Evolutionary conservation across 2,329 filamentous ascomycete species (phyloP).

Genomic region (Aspergillus sp.): DNA sequence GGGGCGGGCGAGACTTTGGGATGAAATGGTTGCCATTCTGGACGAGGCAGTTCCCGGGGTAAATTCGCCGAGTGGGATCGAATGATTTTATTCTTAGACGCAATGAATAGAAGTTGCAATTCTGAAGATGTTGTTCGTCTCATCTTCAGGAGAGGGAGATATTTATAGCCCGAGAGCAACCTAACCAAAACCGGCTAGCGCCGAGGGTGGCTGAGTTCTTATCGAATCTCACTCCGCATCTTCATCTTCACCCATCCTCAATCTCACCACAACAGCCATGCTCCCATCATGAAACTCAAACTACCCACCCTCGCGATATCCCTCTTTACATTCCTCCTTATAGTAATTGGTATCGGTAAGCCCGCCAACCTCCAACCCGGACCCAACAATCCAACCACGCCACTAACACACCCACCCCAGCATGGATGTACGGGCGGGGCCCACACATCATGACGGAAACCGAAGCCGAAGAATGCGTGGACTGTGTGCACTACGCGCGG

Average conservation of each 20-base stretch:
- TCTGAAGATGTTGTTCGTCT: too few species aligned
- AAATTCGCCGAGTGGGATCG: not conserved
- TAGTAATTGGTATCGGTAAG: not conserved
- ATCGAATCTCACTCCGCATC: not conserved
- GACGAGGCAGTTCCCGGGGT: not conserved
- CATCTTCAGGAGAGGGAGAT: not conserved
- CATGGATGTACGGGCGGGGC: not conserved
- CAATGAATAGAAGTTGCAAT: too few species aligned
- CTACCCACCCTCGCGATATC: not conserved
- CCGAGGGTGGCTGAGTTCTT: not conserved
- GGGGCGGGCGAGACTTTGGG: too few species aligned
- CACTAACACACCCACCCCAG: not conserved
- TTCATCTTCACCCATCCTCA: not conserved
- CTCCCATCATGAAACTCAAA: not conserved
- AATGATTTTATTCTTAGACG: too few species aligned
- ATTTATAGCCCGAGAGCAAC: not conserved
- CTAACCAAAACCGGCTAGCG: not conserved
- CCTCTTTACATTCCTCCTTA: not conserved
- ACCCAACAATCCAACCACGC: too few species aligned
- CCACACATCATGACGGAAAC: not conserved
- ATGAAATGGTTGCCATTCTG: not conserved
- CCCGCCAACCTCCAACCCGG: too few species aligned
- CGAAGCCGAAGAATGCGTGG: constrained; percentile 15
- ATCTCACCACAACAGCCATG: not conserved
- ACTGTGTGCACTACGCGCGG: constrained; percentile 23